Evolutionary conservation across 1,284 basidiomycete species (phyloP), one percentile per base, ranked within the genome.

Genomic region (Tranzscheliella williamsii): DNA sequence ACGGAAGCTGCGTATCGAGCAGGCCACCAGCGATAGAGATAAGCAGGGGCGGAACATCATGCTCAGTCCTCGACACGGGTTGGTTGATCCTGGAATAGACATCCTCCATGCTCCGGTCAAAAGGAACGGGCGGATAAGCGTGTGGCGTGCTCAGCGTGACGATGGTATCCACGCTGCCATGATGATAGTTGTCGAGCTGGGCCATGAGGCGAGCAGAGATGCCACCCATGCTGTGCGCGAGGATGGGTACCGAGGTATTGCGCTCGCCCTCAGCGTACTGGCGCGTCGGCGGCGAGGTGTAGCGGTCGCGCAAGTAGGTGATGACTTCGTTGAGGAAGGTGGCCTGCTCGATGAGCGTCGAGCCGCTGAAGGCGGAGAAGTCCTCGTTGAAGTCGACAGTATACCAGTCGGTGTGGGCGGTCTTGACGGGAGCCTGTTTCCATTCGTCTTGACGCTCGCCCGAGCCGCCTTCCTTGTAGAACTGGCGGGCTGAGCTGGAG

Each of bases 191-290:
- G 2, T 85, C 84, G 13, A 91, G 82, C 11, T 88, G 81, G 3
- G 87, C 83, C 1, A 86, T 62, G 23, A 82, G 75, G 2, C 82
- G 85, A 6, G 90, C 91, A 5, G 94, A 91, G 33, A 96, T 81
- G 2, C 95, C 95, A n/a, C 95, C 95, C 95, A 99, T 99, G 12
- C 93, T 97, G 75, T 98, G 94, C 0, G 88, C 94, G 67, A 97
- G 81, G 46, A 98, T 76, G 24, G 88, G 84, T 37, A 97, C 85
- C 2, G 72, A 67, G 62, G 70, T 27, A 38, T 70, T 38, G 58
- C 70, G 30, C 29, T 56, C 55, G 18, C 58, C 61, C 20, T 38
- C 33, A 15, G 55, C 38, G 23, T 54, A 60, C 2, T 41, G 49
- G 4, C 72, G 78, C 9, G 24, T 80, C 22, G 54, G 45, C 2